phyloP scores from a whole-genome alignment of 2,329 filamentous ascomycete genomes.

The Penicillium sp. region DNA sequence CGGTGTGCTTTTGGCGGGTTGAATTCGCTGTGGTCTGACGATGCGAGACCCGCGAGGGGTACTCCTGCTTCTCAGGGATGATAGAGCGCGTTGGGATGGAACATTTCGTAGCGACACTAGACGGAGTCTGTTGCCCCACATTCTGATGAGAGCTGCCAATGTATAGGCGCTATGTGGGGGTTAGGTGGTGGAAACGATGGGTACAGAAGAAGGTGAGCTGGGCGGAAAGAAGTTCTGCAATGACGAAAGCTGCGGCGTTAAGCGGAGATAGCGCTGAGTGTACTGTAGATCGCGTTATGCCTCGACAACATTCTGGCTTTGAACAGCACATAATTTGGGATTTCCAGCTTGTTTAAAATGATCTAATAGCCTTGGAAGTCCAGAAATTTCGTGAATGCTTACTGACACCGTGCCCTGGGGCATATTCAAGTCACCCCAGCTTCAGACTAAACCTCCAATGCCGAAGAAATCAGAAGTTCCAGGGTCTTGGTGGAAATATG shows the following conservation, averaged over 20 bases:
- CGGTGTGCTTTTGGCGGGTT: slow-evolving; percentile 2
- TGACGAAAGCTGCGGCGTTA: slow-evolving; percentile 29
- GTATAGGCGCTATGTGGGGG: neutral
- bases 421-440: neutral
- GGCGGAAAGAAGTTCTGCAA: slow-evolving; percentile 5
- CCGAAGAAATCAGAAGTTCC: neutral
- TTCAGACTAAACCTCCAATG: neutral
- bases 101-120: slow-evolving; percentile 20
- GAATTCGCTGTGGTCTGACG: slow-evolving; percentile 25
- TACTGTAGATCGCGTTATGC: neutral
- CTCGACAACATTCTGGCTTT: neutral
- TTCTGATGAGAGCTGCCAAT: slow-evolving; percentile 5
- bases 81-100: slow-evolving; percentile 25
- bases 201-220: neutral
- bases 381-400: neutral
- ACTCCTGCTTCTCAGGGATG: slow-evolving; percentile 28
- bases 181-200: neutral
- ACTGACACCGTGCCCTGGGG: neutral
- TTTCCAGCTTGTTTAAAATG: neutral
- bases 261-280: slow-evolving; percentile 30
- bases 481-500: neutral
- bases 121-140: slow-evolving; percentile 34
- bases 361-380: neutral
- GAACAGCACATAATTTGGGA: neutral
- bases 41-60: slow-evolving; percentile 32